Evolutionary conservation across 2,329 filamentous ascomycete species (phyloP), one percentile per base, ranked within the genome.

Genomic region (Fonsecaea pedrosoi): DNA sequence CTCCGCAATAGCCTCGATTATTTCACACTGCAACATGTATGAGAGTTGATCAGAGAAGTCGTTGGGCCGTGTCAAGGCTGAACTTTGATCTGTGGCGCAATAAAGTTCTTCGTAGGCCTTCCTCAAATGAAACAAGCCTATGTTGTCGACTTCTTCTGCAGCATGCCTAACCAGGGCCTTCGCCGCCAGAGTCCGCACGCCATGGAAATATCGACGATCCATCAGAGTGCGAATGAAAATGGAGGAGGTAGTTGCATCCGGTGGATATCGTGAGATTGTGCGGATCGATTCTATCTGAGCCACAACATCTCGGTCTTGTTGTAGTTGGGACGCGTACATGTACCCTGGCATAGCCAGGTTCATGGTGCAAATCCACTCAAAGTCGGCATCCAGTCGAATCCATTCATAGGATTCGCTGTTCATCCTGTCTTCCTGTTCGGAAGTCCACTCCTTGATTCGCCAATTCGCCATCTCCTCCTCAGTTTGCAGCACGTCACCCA

Each of bases 381-480:
- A 98, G 78, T 99, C 96, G 15, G 94, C 94, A 78, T 99, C 95
- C 80, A 98, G 91, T 21, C 95, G 90, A 73, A 99, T 96, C 95
- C 96, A 99, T 77, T 99, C 95, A 75, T 97, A 99, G 0, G 92
- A 96, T 76, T 99, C 95, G 70, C 93, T 89, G 64, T 95, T 92
- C 94, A 99, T 98, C 74, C 89, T 89, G 40, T 90, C 86, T 78
- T 98, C 94, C 15, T 94, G 92, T 63, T 96, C 92, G 67, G 90
- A 87, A 56, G 91, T 90, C 94, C 94, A 99, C 70, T 98, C 94
- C 5, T 88, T 87, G 5, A 99, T 83, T 60, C 86, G 88, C 94
- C 95, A 99, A 50, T 92, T 88, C 59, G 87, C 83, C 54, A 92
- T 87, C 62, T 99, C 95, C 69, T 96, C 90, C 8, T 90, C 87